phyloP scores from a whole-genome alignment of 148 eudicot genomes.

The Talinum fruticosum region DNA sequence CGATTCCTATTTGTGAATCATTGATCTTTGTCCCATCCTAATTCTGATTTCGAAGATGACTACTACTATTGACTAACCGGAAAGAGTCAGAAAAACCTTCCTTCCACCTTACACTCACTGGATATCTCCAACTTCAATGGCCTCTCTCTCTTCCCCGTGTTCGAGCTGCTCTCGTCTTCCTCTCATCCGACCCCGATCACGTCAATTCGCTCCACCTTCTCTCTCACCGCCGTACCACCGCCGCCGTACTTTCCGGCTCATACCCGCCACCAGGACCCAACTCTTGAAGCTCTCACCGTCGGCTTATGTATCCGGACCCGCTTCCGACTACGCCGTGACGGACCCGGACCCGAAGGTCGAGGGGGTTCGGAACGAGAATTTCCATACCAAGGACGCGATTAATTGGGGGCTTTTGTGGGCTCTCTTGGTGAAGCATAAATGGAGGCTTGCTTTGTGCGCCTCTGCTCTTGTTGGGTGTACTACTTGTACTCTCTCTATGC shows the following conservation, averaged over 20 bases:
- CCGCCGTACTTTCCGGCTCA: slow-evolving; percentile 10
- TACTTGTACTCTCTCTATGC: slow-evolving; percentile 77
- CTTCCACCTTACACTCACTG: not conserved
- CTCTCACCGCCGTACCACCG: slow-evolving; percentile 6
- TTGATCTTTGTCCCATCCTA: too few relatives aligned
- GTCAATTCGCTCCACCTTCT: slow-evolving; percentile 17
- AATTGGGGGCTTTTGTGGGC: slow-evolving; percentile 65
- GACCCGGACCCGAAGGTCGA: slow-evolving; percentile 43
- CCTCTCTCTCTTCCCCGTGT: slow-evolving; percentile 21
- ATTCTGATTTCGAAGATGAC: too few relatives aligned
- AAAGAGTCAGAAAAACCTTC: not conserved
- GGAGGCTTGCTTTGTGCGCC: slow-evolving; percentile 44
- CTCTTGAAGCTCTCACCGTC: slow-evolving; percentile 4
- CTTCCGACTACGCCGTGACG: slow-evolving; percentile 46
- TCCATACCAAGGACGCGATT: slow-evolving; percentile 40
- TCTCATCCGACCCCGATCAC: slow-evolving; percentile 25
- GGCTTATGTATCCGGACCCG: slow-evolving; percentile 69
- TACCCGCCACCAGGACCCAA: slow-evolving; percentile 14
- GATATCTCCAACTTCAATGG: slow-evolving; percentile 19
- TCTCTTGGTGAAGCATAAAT: slow-evolving; percentile 54
- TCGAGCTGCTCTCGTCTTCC: slow-evolving; percentile 18
- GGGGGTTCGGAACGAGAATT: slow-evolving; percentile 9
- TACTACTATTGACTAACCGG: not conserved
- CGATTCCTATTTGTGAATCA: too few relatives aligned
- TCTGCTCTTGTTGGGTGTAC: slow-evolving; percentile 62